Conservation (phyloP, 768 basidiomycete genomes). For the Kwoniella newhampshirensis region DNA sequence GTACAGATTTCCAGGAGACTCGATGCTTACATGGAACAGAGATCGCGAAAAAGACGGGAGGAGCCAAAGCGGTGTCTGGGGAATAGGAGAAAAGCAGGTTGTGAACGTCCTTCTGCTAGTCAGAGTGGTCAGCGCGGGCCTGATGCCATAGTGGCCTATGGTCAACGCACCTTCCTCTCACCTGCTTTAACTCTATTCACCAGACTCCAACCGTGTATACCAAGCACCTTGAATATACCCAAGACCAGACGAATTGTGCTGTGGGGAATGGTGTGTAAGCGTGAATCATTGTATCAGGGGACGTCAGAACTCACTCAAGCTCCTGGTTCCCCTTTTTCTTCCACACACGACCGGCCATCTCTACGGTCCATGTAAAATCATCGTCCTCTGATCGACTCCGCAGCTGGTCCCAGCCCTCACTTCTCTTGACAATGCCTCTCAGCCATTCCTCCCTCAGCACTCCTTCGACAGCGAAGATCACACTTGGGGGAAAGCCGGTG, state of each 20-base stretch:
- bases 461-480: conserved; percentile 25
- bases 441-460: conserved; percentile 26
- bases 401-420: conserved; percentile 16
- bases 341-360: conserved; percentile 37
- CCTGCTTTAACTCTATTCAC: conserved; percentile 33
- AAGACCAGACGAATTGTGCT: conserved; percentile 40
- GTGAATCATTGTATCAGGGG: no score
- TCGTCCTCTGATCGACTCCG: conserved; percentile 7
- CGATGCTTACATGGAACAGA: conserved; percentile 43
- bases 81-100: conserved; percentile 41
- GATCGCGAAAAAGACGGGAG: conserved; percentile 43
- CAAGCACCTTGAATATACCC: conserved; percentile 31
- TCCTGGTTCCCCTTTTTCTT: conserved; percentile 38
- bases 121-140: no score
- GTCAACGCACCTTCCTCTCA: conserved; percentile 29
- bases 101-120: conserved; percentile 32
- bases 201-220: conserved; percentile 38
- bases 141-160: no score
- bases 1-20: no score
- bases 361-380: conserved; percentile 29
- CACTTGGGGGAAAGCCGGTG: conserved; percentile 31
- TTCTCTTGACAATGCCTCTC: conserved; percentile 15
- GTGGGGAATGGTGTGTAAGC: background rate
- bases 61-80: conserved; percentile 10
- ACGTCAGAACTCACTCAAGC: conserved; percentile 34